A percentile compares a stretch with the other conserved stretches of the same genome.
Conservation (phyloP, 257 asterid genomes). For the Primulina eburnea region DNA sequence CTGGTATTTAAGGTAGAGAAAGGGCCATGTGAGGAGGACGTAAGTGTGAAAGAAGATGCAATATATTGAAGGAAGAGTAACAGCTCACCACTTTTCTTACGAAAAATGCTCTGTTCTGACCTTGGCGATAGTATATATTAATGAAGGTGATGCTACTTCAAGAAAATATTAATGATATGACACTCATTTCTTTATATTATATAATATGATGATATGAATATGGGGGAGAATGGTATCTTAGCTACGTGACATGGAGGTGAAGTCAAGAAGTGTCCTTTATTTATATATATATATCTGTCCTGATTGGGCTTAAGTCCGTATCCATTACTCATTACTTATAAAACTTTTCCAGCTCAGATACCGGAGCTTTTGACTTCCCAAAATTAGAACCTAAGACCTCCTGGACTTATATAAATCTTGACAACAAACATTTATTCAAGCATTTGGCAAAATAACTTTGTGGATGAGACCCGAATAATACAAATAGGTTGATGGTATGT, state of each 20-base stretch:
- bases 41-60: slow-evolving; percentile 5
- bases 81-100: slow-evolving; percentile 60
- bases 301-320: too few species aligned
- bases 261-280: background rate
- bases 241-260: background rate
- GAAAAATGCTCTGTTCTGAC: slow-evolving; percentile 53
- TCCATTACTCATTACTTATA: too few species aligned
- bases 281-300: too few species aligned
- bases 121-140: slow-evolving; percentile 25
- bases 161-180: slow-evolving; percentile 11
- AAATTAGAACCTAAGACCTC: too few species aligned
- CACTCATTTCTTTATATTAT: background rate
- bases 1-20: slow-evolving; percentile 50
- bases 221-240: background rate
- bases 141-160: slow-evolving; percentile 21
- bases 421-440: too few species aligned
- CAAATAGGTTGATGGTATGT: too few species aligned
- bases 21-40: slow-evolving; percentile 47
- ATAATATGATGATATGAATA: background rate
- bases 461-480: too few species aligned
- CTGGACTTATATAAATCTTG: too few species aligned
- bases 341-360: too few species aligned
- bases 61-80: slow-evolving; percentile 19
- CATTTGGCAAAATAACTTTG: too few species aligned
- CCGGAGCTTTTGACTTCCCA: too few species aligned